A percentile compares a stretch with the other conserved stretches of the same genome.
phyloP scores from a whole-genome alignment of 2,329 filamentous ascomycete species.

The Alternaria sp. region DNA sequence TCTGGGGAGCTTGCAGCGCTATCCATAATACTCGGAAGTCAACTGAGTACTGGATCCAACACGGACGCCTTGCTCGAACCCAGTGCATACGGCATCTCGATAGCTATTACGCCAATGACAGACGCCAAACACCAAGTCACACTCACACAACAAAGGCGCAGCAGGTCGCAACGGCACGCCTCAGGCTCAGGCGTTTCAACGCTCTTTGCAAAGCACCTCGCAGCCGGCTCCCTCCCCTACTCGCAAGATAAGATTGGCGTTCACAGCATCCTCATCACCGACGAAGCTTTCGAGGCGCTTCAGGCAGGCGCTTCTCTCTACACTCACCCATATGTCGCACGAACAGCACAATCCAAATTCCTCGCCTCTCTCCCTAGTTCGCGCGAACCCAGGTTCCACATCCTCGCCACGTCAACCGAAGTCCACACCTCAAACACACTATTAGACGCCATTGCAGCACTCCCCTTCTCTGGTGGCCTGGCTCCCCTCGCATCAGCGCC shows the following conservation, averaged over 20 bases:
- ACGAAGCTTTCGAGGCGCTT: constrained; percentile 28
- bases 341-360: constrained; percentile 23
- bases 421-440: constrained; percentile 26
- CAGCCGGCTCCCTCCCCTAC: constrained; percentile 41
- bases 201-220: constrained; percentile 45
- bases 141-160: constrained; percentile 35
- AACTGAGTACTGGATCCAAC: constrained; percentile 13
- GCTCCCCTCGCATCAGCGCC: constrained; percentile 34
- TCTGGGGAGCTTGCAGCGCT: constrained; percentile 38
- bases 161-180: constrained; percentile 31
- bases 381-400: constrained; percentile 26
- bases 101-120: constrained; percentile 15
- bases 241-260: constrained; percentile 26
- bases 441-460: constrained; percentile 36
- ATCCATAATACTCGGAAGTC: constrained; percentile 39
- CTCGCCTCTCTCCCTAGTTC: constrained; percentile 38
- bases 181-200: constrained; percentile 38
- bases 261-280: constrained; percentile 39
- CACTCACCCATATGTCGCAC: constrained; percentile 14
- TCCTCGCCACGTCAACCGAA: constrained; percentile 24
- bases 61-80: constrained; percentile 11
- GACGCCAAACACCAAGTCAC: constrained; percentile 32
- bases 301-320: constrained; percentile 29
- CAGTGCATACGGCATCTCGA: constrained; percentile 42
- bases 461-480: constrained; percentile 41